A percentile compares a stretch with the other conserved stretches of the same genome.
Evolutionary conservation across 805 yeast species (phyloP).

Genomic region (Candida dajiaensis): DNA sequence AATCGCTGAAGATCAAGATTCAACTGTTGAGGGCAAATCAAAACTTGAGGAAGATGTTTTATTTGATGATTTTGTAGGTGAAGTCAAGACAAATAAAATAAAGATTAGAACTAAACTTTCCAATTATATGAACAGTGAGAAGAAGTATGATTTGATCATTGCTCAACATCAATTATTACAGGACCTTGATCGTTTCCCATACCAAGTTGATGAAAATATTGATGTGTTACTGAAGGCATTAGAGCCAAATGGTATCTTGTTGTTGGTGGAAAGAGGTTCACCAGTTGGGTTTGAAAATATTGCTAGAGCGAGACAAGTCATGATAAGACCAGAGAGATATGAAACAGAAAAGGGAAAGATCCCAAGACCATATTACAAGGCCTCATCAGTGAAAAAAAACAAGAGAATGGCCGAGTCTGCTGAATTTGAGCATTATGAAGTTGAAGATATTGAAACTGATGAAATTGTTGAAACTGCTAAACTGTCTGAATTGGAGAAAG

Average conservation of each 20-base stretch:
- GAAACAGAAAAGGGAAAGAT: conserved; percentile 51
- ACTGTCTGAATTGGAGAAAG: conserved; percentile 12
- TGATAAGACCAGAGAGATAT: conserved; percentile 78
- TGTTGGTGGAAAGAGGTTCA: conserved; percentile 82
- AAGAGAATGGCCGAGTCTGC: conserved; percentile 1
- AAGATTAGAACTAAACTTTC: conserved; percentile 50
- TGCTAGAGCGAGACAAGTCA: conserved; percentile 84
- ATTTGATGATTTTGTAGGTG: conserved; percentile 37
- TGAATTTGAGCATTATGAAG: conserved; percentile 12
- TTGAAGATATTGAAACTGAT: conserved; percentile 17
- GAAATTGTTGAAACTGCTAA: conserved; percentile 14
- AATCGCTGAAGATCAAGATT: conserved; percentile 8
- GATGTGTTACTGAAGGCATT: conserved; percentile 54
- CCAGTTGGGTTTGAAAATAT: conserved; percentile 84
- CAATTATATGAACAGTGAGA: conserved; percentile 39
- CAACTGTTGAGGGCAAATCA: conserved; percentile 8
- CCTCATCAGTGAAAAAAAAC: conserved; percentile 32
- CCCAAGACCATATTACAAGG: conserved; percentile 63
- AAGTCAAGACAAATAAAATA: conserved; percentile 51
- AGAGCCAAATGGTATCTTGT: conserved; percentile 74
- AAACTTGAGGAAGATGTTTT: conserved; percentile 20
- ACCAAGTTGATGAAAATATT: conserved; percentile 63
- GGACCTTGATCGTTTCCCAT: conserved; percentile 55
- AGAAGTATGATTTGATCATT: conserved; percentile 73
- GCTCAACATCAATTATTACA: conserved; percentile 73